Percentiles rank a stretch among this genome's conserved stretches.
Evolutionary conservation across 73 alveolate genomes (phyloP).

Genomic region (Breviolum minutum): DNA sequence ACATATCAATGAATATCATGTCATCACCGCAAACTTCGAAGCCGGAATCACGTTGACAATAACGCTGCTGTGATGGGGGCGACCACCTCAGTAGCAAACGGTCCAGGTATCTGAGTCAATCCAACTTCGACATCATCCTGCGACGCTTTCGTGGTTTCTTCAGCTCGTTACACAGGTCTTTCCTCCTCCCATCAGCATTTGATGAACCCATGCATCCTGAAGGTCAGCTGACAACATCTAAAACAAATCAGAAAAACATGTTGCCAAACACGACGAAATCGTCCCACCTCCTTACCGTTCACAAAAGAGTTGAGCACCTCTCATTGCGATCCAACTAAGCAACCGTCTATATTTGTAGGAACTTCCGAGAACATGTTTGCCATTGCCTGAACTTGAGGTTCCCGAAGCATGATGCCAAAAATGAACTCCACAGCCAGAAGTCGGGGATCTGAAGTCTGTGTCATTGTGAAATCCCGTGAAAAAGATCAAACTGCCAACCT

Average conservation of each 20-base stretch:
- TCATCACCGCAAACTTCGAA: too few species aligned
- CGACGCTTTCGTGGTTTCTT: neutral
- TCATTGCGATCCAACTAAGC: neutral
- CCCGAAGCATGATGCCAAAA: constrained; percentile 94
- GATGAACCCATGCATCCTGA: constrained; percentile 87
- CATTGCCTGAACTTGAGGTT: constrained; percentile 68
- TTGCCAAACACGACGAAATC: neutral
- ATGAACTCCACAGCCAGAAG: constrained; percentile 84
- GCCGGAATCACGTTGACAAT: constrained; percentile 34
- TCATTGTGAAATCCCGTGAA: neutral
- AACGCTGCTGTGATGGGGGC: constrained; percentile 91
- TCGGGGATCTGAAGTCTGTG: constrained; percentile 44
- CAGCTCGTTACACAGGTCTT: constrained; percentile 60
- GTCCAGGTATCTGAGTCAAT: neutral
- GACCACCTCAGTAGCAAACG: constrained; percentile 7
- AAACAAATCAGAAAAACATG: neutral
- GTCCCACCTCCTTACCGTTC: constrained; percentile 54
- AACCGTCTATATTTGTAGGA: neutral
- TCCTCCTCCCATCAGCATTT: constrained; percentile 94
- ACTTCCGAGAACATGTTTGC: neutral
- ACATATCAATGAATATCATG: neutral
- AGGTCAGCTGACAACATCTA: neutral
- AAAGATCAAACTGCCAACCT: neutral
- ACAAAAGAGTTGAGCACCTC: constrained; percentile 55
- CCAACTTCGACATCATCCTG: neutral